Conservation (phyloP, 345 rosid genomes). For the Salix exigua region DNA sequence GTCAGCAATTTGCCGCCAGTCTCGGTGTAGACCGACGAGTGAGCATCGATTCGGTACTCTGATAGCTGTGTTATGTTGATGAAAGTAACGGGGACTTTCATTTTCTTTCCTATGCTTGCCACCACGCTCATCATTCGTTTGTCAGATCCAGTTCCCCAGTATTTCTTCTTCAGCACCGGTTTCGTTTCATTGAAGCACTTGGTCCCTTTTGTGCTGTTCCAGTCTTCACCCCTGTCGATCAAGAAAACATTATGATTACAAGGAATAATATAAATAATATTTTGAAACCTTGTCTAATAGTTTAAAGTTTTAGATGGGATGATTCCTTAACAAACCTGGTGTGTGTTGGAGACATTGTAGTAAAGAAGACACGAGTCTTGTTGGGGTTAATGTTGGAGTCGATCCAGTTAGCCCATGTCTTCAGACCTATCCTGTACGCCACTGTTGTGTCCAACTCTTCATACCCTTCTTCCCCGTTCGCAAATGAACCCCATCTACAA, state of each 20-base stretch:
- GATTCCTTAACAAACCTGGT: slow-evolving; percentile 6
- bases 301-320: too few relatives aligned
- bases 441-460: slow-evolving; percentile 31
- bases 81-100: slow-evolving; percentile 71
- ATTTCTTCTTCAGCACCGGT: slow-evolving; percentile 57
- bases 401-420: slow-evolving; percentile 49
- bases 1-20: slow-evolving; percentile 65
- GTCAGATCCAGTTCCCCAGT: slow-evolving; percentile 62
- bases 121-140: slow-evolving; percentile 78
- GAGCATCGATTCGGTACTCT: slow-evolving; percentile 77
- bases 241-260: neutral
- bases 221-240: slow-evolving; percentile 53
- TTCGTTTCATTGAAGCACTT: slow-evolving; percentile 86
- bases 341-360: slow-evolving; percentile 44
- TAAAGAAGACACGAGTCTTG: slow-evolving; percentile 41
- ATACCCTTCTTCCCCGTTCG: slow-evolving; percentile 33
- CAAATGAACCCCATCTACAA: slow-evolving; percentile 42
- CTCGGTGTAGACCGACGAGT: slow-evolving; percentile 72
- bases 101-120: slow-evolving; percentile 35
- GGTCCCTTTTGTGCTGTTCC: slow-evolving; percentile 57
- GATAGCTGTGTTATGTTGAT: slow-evolving; percentile 84
- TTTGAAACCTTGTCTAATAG: accelerated
- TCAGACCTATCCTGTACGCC: slow-evolving; percentile 37
- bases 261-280: too few relatives aligned
- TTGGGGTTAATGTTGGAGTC: slow-evolving; percentile 38